Evolutionary conservation across 2,329 filamentous ascomycete species (phyloP).

Genomic region (Alternaria triticimaculans): DNA sequence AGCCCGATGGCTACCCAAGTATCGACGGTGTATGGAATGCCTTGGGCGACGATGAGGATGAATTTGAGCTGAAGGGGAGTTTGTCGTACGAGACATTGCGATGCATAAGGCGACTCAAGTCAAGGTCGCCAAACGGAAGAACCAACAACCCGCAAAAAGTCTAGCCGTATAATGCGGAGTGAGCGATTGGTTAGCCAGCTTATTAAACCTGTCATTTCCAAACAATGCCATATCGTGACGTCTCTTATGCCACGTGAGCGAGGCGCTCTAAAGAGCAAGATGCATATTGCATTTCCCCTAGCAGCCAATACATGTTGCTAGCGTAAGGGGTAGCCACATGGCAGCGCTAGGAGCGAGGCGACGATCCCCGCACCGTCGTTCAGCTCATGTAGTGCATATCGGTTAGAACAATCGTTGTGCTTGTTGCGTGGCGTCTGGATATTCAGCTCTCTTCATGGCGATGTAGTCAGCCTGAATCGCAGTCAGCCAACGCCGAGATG

Average conservation of each 20-base stretch:
- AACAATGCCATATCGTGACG: background rate
- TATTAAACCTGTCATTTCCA: background rate
- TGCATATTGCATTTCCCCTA: constrained; percentile 5
- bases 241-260: background rate
- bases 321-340: constrained; percentile 10
- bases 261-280: background rate
- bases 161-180: fast-evolving
- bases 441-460: background rate
- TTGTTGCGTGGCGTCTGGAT: background rate
- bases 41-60: no score
- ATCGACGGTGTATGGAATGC: background rate
- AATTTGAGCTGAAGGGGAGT: no score
- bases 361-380: background rate
- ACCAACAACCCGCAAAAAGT: background rate
- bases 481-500: background rate
- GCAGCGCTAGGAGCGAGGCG: background rate
- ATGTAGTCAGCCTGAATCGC: background rate
- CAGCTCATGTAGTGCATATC: background rate
- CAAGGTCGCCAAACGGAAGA: background rate
- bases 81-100: no score
- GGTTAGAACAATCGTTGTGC: background rate
- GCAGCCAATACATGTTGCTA: background rate
- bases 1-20: background rate
- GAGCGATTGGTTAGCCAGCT: background rate
- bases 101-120: no score